Evolutionary conservation across 768 basidiomycete genomes (phyloP).

Genomic region (Pisolithus tinctorius): DNA sequence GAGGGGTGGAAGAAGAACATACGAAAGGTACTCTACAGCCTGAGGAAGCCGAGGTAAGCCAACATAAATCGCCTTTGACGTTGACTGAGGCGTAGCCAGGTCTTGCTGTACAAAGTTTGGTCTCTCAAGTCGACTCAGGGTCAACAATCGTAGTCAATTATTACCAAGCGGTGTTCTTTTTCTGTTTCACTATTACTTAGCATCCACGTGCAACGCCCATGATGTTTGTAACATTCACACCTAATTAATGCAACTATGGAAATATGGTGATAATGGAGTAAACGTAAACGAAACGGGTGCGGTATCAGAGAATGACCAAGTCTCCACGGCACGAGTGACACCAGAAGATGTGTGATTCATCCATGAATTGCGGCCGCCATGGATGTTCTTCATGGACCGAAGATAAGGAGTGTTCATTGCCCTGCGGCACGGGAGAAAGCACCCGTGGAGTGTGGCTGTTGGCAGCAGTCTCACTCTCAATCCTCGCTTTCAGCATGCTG

Average conservation of each 20-base stretch:
- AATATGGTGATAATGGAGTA: background rate
- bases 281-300: background rate
- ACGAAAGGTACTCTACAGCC: constrained; percentile 55
- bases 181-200: constrained; percentile 3
- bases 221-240: constrained; percentile 12
- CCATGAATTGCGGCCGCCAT: constrained; percentile 67
- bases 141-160: constrained; percentile 7
- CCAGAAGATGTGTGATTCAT: constrained; percentile 88
- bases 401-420: constrained; percentile 3
- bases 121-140: constrained; percentile 22
- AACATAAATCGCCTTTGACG: background rate
- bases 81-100: constrained; percentile 30
- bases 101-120: constrained; percentile 34
- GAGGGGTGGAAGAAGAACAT: constrained; percentile 63
- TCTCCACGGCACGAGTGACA: constrained; percentile 79
- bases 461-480: constrained; percentile 66
- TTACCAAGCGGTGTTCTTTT: constrained; percentile 2
- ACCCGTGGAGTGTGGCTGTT: constrained; percentile 42
- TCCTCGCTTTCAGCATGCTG: constrained; percentile 86
- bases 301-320: constrained; percentile 56
- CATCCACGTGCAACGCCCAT: constrained; percentile 5
- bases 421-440: constrained; percentile 46
- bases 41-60: constrained; percentile 66
- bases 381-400: constrained; percentile 5
- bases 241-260: constrained; percentile 15